A percentile compares a stretch with the other conserved stretches of the same genome.
These are phyloP conservation scores for Zelonia costaricensis DNA, from an alignment of 208 protist species.

Conservation along the genomic window DNA sequence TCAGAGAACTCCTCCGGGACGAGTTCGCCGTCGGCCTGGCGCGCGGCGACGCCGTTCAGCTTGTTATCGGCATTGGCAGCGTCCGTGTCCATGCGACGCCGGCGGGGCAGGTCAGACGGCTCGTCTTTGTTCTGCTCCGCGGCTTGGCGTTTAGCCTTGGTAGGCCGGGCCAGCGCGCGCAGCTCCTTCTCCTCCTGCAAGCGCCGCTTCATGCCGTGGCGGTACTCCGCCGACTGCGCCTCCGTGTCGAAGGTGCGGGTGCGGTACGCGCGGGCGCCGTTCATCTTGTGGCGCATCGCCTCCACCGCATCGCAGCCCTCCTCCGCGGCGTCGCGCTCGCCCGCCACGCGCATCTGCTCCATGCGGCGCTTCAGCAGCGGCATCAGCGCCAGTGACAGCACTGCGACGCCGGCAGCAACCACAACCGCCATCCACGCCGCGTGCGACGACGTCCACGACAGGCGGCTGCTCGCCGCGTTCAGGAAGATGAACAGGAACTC, in stretches of 20 bases:
- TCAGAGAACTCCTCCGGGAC: slow-evolving; percentile 21
- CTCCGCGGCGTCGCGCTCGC: slow-evolving; percentile 29
- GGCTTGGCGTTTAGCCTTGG: no score
- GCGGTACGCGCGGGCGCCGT: slow-evolving; percentile 17
- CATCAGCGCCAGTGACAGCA: slow-evolving; percentile 43
- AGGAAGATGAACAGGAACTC: slow-evolving; percentile 72
- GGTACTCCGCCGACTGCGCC: slow-evolving; percentile 10
- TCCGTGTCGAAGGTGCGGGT: slow-evolving; percentile 10
- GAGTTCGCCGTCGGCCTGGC: slow-evolving; percentile 22
- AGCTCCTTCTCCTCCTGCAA: slow-evolving; percentile 1
- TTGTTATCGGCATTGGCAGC: no score
- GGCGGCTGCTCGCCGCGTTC: slow-evolving; percentile 46
- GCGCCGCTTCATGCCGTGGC: no score
- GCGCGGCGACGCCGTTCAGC: slow-evolving; percentile 1
- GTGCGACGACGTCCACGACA: slow-evolving; percentile 35
- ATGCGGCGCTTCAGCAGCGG: slow-evolving; percentile 43
- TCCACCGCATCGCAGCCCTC: slow-evolving; percentile 28
- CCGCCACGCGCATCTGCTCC: slow-evolving; percentile 9
- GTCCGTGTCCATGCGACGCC: no score
- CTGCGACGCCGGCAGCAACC: slow-evolving; percentile 35
- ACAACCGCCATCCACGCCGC: slow-evolving; percentile 53
- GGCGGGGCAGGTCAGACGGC: not conserved
- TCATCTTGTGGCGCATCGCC: slow-evolving; percentile 33
- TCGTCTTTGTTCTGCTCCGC: not conserved
- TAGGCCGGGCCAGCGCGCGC: no score